Conservation (phyloP, 495 filamentous ascomycete species). For the Cryomyces minteri region DNA sequence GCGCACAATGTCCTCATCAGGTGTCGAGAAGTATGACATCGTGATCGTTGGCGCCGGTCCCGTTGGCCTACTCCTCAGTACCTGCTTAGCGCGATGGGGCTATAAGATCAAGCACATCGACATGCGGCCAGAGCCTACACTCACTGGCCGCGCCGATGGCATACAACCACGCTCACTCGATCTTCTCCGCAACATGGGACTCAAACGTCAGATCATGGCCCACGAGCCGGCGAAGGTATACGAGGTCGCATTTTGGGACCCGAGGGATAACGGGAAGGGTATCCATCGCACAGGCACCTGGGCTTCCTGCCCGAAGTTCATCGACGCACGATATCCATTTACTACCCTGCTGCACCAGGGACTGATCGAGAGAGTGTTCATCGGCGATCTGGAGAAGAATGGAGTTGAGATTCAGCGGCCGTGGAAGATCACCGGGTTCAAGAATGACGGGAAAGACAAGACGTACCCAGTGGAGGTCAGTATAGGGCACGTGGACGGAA, state of each 20-base stretch:
- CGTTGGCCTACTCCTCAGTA: constrained; percentile 73
- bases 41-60: constrained; percentile 83
- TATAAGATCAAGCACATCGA: constrained; percentile 54
- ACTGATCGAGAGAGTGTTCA: constrained; percentile 44
- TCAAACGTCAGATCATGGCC: constrained; percentile 46
- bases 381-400: constrained; percentile 42
- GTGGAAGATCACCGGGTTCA: constrained; percentile 42
- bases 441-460: constrained; percentile 35
- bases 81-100: constrained; percentile 53
- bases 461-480: constrained; percentile 46
- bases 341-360: constrained; percentile 48
- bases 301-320: constrained; percentile 44
- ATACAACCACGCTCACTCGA: constrained; percentile 55
- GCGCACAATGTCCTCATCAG: constrained; percentile 1
- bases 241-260: constrained; percentile 52
- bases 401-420: constrained; percentile 38
- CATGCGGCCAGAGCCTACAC: constrained; percentile 41
- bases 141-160: constrained; percentile 59
- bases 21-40: constrained; percentile 40
- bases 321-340: constrained; percentile 48
- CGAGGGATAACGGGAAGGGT: constrained; percentile 27
- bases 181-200: constrained; percentile 44
- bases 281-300: constrained; percentile 43
- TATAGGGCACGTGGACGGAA: constrained; percentile 57
- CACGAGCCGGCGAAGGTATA: constrained; percentile 46